Conservation (phyloP, 495 filamentous ascomycete species). For the Aspergillus ostianus region DNA sequence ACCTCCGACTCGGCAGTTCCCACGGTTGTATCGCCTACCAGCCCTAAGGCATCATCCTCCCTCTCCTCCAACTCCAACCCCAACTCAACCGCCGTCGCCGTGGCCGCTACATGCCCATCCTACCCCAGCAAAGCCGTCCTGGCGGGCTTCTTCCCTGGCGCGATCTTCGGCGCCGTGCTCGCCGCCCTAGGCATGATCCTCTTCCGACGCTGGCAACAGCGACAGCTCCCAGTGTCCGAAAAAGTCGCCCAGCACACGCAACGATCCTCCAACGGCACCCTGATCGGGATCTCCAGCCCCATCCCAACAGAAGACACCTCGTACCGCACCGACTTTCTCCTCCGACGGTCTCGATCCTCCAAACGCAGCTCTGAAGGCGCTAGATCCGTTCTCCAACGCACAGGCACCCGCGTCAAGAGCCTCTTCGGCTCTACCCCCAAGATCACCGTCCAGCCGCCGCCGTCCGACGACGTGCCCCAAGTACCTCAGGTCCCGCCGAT, state of each 20-base stretch:
- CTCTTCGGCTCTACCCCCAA: constrained; percentile 28
- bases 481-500: background rate
- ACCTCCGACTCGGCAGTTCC: constrained; percentile 21
- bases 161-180: constrained; percentile 51
- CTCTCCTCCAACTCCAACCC: constrained; percentile 17
- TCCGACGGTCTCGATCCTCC: constrained; percentile 25
- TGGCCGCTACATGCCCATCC: constrained; percentile 27
- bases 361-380: constrained; percentile 29
- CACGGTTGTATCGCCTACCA: constrained; percentile 17
- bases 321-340: constrained; percentile 59
- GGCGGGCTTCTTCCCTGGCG: constrained; percentile 64
- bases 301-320: constrained; percentile 49
- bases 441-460: background rate
- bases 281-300: constrained; percentile 55
- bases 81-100: constrained; percentile 17
- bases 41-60: constrained; percentile 3
- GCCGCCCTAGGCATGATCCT: constrained; percentile 45
- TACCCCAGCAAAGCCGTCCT: constrained; percentile 55
- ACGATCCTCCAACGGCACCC: constrained; percentile 41
- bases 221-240: constrained; percentile 12
- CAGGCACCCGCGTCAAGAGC: constrained; percentile 37
- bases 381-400: constrained; percentile 37
- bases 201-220: constrained; percentile 34
- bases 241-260: constrained; percentile 27
- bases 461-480: background rate